Evolutionary conservation across 2,329 filamentous ascomycete genomes (phyloP), one percentile per base, ranked within the genome.

Genomic region (Chalara sp.): DNA sequence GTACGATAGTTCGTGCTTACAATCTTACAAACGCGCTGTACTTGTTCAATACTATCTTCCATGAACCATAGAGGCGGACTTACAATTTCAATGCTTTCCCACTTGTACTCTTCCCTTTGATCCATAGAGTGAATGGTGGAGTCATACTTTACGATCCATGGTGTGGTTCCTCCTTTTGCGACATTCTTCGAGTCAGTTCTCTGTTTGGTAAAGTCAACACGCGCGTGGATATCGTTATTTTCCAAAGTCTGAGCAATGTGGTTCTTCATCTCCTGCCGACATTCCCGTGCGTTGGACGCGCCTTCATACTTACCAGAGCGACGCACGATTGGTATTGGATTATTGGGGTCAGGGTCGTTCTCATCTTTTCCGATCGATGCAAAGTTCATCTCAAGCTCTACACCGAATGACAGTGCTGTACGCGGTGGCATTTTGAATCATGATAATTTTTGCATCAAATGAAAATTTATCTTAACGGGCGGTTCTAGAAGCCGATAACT

Each of bases 311-410:
- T 21, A 21, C 21, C 21, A 21, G 21, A 21, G 21, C 21, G 21
- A 21, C 21, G 21, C 21, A 21, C 21, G 21, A 21, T 21, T 21
- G 21, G 21, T 21, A 39, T 39, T 39, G 10, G 10, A 10, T 10
- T 39, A 43, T 43, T 28, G 40, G 40, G 8, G 40, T 43, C n/a
- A 28, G 13, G 29, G 8, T 43, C n/a, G 10, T 13, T 10, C 10
- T 13, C 35, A 11, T 10, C 10, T 28, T 43, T 28, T 13, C 8
- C 13, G 40, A 12, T 28, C n/a, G 46, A 49, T 1, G 44, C 50
- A 5, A 53, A 6, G 4, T 48, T 30, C 28, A 62, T 60, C 41
- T 64, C 60, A 3, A 61, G 32, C 39, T 64, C 61, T 12, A 63
- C 46, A 7, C 62, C 60, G 37, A 63, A 64, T 8, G 58, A 58